Conservation (phyloP, 2,329 filamentous ascomycete species). For the Curvularia lunata region DNA sequence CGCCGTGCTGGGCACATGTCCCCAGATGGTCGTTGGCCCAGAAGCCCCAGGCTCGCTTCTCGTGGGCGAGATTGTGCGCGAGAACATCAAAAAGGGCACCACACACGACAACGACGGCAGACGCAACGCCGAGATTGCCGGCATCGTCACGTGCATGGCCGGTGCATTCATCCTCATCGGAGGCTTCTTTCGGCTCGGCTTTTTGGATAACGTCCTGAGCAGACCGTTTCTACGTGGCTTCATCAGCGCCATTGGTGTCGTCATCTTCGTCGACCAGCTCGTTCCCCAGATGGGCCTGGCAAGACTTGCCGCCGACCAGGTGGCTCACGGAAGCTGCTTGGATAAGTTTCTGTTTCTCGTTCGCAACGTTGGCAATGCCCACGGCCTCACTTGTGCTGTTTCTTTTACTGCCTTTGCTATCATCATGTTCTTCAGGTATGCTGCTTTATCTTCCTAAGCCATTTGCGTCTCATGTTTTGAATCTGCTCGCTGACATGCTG, state of each 20-base stretch:
- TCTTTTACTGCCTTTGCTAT: slow-evolving; percentile 80
- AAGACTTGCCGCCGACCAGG: slow-evolving; percentile 68
- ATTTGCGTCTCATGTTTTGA: background rate
- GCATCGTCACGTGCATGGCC: slow-evolving; percentile 85
- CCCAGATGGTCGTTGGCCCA: slow-evolving; percentile 91
- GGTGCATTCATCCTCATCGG: slow-evolving; percentile 88
- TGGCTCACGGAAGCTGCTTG: slow-evolving; percentile 82
- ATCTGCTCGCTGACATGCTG: slow-evolving; percentile 16
- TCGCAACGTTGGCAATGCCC: slow-evolving; percentile 68
- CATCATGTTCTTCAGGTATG: slow-evolving; percentile 88
- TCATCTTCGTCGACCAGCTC: slow-evolving; percentile 93
- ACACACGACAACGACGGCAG: slow-evolving; percentile 70
- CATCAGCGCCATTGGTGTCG: slow-evolving; percentile 95
- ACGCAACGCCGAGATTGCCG: slow-evolving; percentile 81
- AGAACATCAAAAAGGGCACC: slow-evolving; percentile 72
- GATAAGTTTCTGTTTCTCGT: slow-evolving; percentile 85
- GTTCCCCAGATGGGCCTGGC: slow-evolving; percentile 86
- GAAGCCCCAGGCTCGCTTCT: slow-evolving; percentile 93
- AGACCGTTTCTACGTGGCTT: slow-evolving; percentile 92
- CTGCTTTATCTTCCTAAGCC: too few species aligned
- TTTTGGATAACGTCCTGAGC: slow-evolving; percentile 92
- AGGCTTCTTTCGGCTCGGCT: slow-evolving; percentile 83
- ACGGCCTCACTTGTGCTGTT: slow-evolving; percentile 77
- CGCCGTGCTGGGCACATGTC: slow-evolving; percentile 86
- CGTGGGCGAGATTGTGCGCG: slow-evolving; percentile 83